These are phyloP conservation scores for Aspergillus incahuasiensis DNA, from an alignment of 495 filamentous ascomycete species.

Conservation along the genomic window DNA sequence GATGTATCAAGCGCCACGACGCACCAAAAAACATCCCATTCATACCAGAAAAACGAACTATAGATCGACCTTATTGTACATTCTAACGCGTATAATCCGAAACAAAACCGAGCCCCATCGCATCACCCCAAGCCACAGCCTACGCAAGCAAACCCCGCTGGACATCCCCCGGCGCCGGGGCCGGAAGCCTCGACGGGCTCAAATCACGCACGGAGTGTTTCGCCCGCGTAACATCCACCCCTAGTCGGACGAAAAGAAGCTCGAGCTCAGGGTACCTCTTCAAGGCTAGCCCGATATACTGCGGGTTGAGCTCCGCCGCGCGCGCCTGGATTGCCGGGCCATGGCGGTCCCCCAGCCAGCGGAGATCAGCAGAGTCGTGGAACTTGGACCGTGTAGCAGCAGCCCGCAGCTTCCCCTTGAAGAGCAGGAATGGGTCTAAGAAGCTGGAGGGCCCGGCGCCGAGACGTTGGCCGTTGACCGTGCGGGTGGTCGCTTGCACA, in stretches of 20 bases:
- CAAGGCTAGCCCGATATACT: slow-evolving; percentile 14
- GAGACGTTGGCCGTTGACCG: slow-evolving; percentile 13
- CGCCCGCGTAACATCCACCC: slow-evolving; percentile 6
- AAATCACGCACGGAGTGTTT: slow-evolving; percentile 5
- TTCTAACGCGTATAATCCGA: no score
- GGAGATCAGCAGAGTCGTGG: slow-evolving; percentile 22
- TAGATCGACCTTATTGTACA: no score
- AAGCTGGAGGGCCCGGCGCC: slow-evolving; percentile 16
- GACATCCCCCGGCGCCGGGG: slow-evolving; percentile 10
- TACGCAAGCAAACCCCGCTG: slow-evolving; percentile 14
- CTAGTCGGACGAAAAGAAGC: slow-evolving; percentile 8
- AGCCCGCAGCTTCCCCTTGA: slow-evolving; percentile 27
- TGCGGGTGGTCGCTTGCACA: slow-evolving; percentile 10
- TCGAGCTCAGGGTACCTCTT: slow-evolving; percentile 13
- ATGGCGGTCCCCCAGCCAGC: slow-evolving; percentile 12
- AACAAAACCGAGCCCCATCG: no score
- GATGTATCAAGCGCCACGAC: no score
- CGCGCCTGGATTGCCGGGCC: slow-evolving; percentile 5
- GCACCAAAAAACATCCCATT: no score
- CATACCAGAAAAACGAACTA: no score
- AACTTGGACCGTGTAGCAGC: slow-evolving; percentile 19
- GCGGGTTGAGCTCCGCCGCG: slow-evolving; percentile 4
- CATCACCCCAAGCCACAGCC: no score
- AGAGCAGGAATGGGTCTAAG: slow-evolving; percentile 22
- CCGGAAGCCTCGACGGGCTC: slow-evolving; percentile 8